phyloP scores from a whole-genome alignment of 148 eudicot species.

The Silene uniflora region DNA sequence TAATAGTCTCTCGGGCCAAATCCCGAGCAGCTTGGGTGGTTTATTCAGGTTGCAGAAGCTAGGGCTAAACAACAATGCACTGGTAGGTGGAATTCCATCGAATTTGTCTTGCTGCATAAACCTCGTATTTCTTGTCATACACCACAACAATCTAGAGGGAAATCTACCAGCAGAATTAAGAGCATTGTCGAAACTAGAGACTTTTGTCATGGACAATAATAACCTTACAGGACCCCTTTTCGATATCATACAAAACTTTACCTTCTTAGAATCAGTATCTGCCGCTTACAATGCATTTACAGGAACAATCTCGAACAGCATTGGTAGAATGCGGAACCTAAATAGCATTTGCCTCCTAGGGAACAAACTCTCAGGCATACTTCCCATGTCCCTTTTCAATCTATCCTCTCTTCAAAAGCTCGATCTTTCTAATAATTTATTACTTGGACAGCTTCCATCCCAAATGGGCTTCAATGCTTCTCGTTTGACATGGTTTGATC shows the following conservation, averaged over 20 bases:
- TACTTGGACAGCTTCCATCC: constrained; percentile 30
- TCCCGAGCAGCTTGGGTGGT: constrained; percentile 25
- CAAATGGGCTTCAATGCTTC: constrained; percentile 24
- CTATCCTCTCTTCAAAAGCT: constrained; percentile 23
- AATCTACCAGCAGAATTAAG: constrained; percentile 32
- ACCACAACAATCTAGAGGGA: constrained; percentile 27
- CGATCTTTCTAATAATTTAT: constrained; percentile 9
- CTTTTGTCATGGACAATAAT: constrained; percentile 12
- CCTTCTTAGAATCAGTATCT: not conserved
- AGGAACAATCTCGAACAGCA: constrained; percentile 28
- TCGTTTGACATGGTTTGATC: constrained; percentile 6
- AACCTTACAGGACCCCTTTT: constrained; percentile 28
- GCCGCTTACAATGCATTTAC: constrained; percentile 16
- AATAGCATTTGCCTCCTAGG: not conserved
- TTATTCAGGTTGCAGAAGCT: constrained; percentile 22
- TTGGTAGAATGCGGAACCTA: constrained; percentile 23
- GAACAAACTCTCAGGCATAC: constrained; percentile 26
- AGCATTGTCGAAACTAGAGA: constrained; percentile 20
- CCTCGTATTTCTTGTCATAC: constrained; percentile 11
- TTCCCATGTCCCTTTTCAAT: constrained; percentile 33
- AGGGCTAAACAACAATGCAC: constrained; percentile 18
- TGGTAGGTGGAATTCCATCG: constrained; percentile 33
- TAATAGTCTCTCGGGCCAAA: not conserved
- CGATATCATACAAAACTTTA: not conserved
- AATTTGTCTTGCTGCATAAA: constrained; percentile 28